These are phyloP conservation scores for Mucor mucedo DNA, from an alignment of 371 early-diverging fungal species.

Conservation along the genomic window DNA sequence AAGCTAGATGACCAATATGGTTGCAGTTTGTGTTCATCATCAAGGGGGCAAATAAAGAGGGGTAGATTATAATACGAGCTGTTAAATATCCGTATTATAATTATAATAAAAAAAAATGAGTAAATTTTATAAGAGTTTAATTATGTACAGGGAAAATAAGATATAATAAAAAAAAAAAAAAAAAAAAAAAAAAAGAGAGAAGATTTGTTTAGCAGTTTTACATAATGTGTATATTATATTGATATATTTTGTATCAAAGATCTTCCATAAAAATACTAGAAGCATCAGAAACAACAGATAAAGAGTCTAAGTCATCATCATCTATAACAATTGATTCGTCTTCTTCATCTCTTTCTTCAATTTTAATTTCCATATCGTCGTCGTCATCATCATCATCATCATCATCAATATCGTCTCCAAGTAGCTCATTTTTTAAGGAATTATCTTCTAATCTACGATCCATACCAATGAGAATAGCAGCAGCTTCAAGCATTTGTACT, in stretches of 20 bases:
- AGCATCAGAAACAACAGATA: conserved; percentile 13
- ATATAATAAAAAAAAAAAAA: neutral
- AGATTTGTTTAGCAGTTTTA: neutral
- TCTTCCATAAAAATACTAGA: conserved; percentile 36
- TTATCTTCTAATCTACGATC: conserved; percentile 28
- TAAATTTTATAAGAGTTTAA: neutral
- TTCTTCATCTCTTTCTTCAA: conserved; percentile 12
- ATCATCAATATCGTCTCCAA: conserved; percentile 9
- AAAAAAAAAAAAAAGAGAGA: conserved; percentile 1
- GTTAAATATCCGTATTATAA: neutral
- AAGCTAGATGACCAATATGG: neutral
- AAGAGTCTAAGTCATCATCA: conserved; percentile 26
- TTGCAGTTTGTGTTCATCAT: too few species aligned
- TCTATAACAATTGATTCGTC: conserved; percentile 34
- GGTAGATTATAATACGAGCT: too few species aligned
- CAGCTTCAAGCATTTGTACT: conserved; percentile 79
- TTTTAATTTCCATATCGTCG: conserved; percentile 1
- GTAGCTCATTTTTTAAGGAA: neutral
- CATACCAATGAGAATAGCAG: conserved; percentile 69
- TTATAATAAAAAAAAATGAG: neutral
- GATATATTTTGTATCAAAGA: conserved; percentile 14
- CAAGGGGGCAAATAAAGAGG: too few species aligned
- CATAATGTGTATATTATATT: neutral
- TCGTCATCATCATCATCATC: conserved; percentile 13
- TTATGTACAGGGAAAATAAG: conserved; percentile 4